Evolutionary conservation across 768 basidiomycete species (phyloP), one percentile per base, ranked within the genome.

Genomic region (Pulveroboletus sp.): DNA sequence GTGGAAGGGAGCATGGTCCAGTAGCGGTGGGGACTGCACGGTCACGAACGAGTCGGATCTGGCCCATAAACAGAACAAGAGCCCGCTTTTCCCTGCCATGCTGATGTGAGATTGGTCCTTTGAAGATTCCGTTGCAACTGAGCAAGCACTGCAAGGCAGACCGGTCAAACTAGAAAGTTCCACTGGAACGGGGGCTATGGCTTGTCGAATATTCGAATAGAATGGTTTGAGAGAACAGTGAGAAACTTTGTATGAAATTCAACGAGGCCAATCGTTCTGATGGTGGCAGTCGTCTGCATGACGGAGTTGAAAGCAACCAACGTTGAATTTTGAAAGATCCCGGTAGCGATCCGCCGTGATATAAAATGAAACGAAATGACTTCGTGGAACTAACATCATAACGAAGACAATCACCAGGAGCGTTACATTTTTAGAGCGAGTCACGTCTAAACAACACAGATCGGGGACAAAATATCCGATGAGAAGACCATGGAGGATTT

Each of bases 81-180:
- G 24, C 5, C 39, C 43, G 38, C 5, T 30, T 43, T 47, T 31
- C 37, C 26, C 43, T 12, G 47, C 36, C 40, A 17, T 24, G 36
- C 34, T n/a, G 45, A 49, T 45, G 46, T 19, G 38, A 49, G 30
- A 50, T 30, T 10, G 38, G 32, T 11, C 17, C 17, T 32, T 35
- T 31, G 58, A 35, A 39, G 34, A 11, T 27, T 16, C 10, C 29
- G 36, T 11, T n/a, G 17, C 42, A 49, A 49, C 49, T 49, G 36
- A 59, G 22, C 20, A 40, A 22, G 30, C 12, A 27, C 36, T n/a
- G 26, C 35, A 45, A 47, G 42, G 45, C 20, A n/a, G 29, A 26
- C 6, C 32, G 40, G 40, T 38, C 36, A 39, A 30, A 62, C 41
- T 41, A 43, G 24, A 56, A 48, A 40, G 19, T 12, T n/a, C n/a